A percentile compares a stretch with the other conserved stretches of the same genome.
Evolutionary conservation across 352 stramenopile genomes (phyloP).

Genomic region (Albugo candida): DNA sequence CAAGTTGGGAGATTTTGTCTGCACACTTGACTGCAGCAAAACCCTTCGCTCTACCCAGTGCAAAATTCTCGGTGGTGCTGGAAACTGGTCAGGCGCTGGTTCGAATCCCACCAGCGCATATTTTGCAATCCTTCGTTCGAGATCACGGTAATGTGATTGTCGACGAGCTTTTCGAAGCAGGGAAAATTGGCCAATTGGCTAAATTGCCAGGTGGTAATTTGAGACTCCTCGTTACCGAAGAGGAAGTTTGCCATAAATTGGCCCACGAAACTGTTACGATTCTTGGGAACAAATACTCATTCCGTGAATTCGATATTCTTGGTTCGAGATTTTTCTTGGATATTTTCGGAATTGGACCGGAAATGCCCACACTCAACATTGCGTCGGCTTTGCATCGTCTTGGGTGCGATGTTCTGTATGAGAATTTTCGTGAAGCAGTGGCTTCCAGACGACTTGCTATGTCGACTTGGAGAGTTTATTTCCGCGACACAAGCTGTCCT

Average conservation of each 20-base stretch:
- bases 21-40: neutral
- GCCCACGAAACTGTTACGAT: constrained; percentile 4
- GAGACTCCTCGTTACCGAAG: constrained; percentile 1
- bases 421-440: too few relatives aligned
- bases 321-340: constrained; percentile 3
- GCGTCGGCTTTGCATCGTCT: too few relatives aligned
- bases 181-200: constrained; percentile 1
- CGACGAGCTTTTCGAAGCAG: neutral
- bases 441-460: too few relatives aligned
- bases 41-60: neutral
- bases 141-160: constrained; percentile 1
- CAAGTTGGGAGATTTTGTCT: neutral
- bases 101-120: neutral
- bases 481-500: too few relatives aligned
- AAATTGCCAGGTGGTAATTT: constrained; percentile 2
- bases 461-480: too few relatives aligned
- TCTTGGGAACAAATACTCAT: neutral
- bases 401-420: too few relatives aligned
- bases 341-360: constrained; percentile 1
- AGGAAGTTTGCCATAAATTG: neutral
- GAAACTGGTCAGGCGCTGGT: neutral
- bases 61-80: constrained; percentile 1
- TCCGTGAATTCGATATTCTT: constrained; percentile 7
- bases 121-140: constrained; percentile 1
- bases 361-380: neutral